phyloP scores from a whole-genome alignment of 2,329 filamentous ascomycete genomes.

The Fusarium penzigii region DNA sequence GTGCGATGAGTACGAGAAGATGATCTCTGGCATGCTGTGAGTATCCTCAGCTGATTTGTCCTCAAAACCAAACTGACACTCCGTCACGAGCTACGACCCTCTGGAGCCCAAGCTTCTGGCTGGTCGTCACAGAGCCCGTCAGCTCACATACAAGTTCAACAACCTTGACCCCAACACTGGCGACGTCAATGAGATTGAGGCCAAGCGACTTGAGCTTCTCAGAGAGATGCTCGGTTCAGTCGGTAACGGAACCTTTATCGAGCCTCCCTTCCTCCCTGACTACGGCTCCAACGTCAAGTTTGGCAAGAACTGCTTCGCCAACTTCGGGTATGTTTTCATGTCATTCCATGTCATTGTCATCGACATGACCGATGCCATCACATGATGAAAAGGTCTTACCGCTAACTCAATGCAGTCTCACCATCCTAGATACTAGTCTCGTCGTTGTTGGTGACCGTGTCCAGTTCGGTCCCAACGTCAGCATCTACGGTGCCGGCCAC shows the following conservation, averaged over 20 bases:
- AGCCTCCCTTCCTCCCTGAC: conserved; percentile 63
- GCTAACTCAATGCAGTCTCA: conserved; percentile 38
- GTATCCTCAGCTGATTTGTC: neutral
- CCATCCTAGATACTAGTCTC: conserved; percentile 72
- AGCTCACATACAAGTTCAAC: conserved; percentile 24
- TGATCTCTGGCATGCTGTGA: conserved; percentile 31
- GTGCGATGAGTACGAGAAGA: conserved; percentile 29
- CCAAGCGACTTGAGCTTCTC: conserved; percentile 9
- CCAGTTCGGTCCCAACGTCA: conserved; percentile 71
- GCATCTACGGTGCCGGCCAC: conserved; percentile 70
- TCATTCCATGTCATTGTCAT: accelerated
- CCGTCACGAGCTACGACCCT: conserved; percentile 23
- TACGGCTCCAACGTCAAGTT: conserved; percentile 67
- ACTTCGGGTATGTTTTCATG: conserved; percentile 38
- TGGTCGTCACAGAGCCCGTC: conserved; percentile 23
- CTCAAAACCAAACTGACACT: neutral
- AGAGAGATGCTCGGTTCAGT: conserved; percentile 20
- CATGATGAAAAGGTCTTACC: too few relatives aligned
- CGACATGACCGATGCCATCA: too few relatives aligned
- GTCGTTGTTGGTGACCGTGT: conserved; percentile 71
- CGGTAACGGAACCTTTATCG: conserved; percentile 50
- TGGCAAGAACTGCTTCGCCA: conserved; percentile 64
- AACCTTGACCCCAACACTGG: conserved; percentile 24
- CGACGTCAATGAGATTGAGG: conserved; percentile 8
- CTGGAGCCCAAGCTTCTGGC: conserved; percentile 15